phyloP scores from a whole-genome alignment of 352 stramenopile genomes.

The Phytophthora cajani region DNA sequence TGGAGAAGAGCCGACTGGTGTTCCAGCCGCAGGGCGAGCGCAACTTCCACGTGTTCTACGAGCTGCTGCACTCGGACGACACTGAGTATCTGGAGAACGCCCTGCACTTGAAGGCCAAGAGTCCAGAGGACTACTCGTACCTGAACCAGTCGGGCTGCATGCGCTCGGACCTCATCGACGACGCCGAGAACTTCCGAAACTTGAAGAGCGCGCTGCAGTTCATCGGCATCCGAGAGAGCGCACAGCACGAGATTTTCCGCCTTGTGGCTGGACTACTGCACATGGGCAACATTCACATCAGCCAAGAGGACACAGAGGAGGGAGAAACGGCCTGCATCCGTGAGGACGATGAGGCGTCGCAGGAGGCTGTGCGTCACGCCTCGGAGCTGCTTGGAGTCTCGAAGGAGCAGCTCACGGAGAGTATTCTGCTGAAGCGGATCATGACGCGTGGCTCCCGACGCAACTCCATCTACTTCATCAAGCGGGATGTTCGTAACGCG shows the following conservation, averaged over 20 bases:
- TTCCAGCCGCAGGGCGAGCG: slow-evolving; percentile 77
- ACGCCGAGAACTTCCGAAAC: slow-evolving; percentile 69
- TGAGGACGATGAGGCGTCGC: slow-evolving; percentile 49
- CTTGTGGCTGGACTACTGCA: slow-evolving; percentile 78
- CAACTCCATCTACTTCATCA: slow-evolving; percentile 84
- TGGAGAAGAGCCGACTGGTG: slow-evolving; percentile 87
- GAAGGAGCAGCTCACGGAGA: slow-evolving; percentile 66
- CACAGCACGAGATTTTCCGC: slow-evolving; percentile 78
- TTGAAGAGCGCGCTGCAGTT: slow-evolving; percentile 74
- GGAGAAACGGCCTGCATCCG: slow-evolving; percentile 76
- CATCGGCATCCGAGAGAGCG: slow-evolving; percentile 70
- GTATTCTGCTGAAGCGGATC: slow-evolving; percentile 84
- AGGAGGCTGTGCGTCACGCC: slow-evolving; percentile 53
- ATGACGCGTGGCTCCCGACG: slow-evolving; percentile 76
- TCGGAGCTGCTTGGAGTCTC: slow-evolving; percentile 75
- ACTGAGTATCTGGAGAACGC: slow-evolving; percentile 52
- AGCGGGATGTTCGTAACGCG: slow-evolving; percentile 71
- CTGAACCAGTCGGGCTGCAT: slow-evolving; percentile 83
- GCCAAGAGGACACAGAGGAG: slow-evolving; percentile 72
- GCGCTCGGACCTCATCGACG: slow-evolving; percentile 74
- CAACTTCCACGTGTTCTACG: slow-evolving; percentile 91
- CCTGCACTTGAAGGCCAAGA: slow-evolving; percentile 65
- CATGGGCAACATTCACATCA: slow-evolving; percentile 82
- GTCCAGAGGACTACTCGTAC: slow-evolving; percentile 68
- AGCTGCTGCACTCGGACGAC: slow-evolving; percentile 73